phyloP scores from a whole-genome alignment of 2,329 filamentous ascomycete genomes.

The Hypomyces perniciosus region DNA sequence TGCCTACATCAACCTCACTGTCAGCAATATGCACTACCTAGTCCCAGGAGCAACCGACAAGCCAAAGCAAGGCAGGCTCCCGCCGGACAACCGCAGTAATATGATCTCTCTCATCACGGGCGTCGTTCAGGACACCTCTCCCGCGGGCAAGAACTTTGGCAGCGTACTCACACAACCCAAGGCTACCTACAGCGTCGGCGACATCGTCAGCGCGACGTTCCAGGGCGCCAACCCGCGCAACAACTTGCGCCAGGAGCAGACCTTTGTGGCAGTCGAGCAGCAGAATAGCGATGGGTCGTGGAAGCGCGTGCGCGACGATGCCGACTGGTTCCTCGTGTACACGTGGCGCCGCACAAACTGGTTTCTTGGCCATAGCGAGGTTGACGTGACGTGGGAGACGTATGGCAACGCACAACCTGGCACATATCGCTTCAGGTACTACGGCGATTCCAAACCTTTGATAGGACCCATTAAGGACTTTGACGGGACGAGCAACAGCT shows the following conservation, averaged over 20 bases:
- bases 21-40: slow-evolving; percentile 49
- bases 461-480: slow-evolving; percentile 36
- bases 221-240: slow-evolving; percentile 87
- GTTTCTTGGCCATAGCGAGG: slow-evolving; percentile 69
- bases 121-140: slow-evolving; percentile 67
- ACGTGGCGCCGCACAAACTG: slow-evolving; percentile 69
- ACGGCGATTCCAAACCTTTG: slow-evolving; percentile 66
- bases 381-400: slow-evolving; percentile 70
- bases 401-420: slow-evolving; percentile 48
- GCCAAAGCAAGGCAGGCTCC: slow-evolving; percentile 50
- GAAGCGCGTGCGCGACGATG: slow-evolving; percentile 63
- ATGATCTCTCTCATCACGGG: slow-evolving; percentile 74
- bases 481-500: slow-evolving; percentile 18
- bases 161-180: slow-evolving; percentile 52
- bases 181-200: slow-evolving; percentile 53
- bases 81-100: slow-evolving; percentile 71
- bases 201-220: slow-evolving; percentile 61
- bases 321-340: slow-evolving; percentile 79
- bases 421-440: slow-evolving; percentile 74
- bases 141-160: slow-evolving; percentile 64
- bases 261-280: slow-evolving; percentile 71
- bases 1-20: slow-evolving; percentile 81
- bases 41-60: slow-evolving; percentile 30
- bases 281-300: slow-evolving; percentile 45
- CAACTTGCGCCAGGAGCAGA: slow-evolving; percentile 71